Conservation (phyloP, 257 asterid species). For the Hygrophila difformis region DNA sequence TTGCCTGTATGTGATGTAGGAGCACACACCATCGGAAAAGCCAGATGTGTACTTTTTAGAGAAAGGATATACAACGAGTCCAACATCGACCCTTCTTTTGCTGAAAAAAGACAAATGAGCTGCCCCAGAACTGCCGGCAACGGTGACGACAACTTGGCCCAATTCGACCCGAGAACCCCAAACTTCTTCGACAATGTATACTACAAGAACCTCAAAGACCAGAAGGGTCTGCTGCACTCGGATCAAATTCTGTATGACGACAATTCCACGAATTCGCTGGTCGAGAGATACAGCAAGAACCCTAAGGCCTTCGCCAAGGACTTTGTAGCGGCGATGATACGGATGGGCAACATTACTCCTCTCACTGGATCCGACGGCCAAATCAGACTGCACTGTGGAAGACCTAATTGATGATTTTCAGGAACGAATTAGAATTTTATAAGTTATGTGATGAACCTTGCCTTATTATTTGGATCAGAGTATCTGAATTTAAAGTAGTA, state of each 20-base stretch:
- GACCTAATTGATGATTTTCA: slow-evolving; percentile 16
- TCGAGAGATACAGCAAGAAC: slow-evolving; percentile 18
- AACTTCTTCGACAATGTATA: slow-evolving; percentile 16
- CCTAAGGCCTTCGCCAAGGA: slow-evolving; percentile 16
- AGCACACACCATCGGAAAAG: slow-evolving; percentile 33
- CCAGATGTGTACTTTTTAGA: slow-evolving; percentile 27
- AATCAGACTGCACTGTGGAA: slow-evolving; percentile 25
- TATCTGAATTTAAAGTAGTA: too few species aligned
- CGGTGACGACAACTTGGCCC: slow-evolving; percentile 31
- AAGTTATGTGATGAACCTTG: too few species aligned
- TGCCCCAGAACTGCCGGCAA: slow-evolving; percentile 22
- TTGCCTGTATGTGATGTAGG: slow-evolving; percentile 11
- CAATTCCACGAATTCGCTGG: slow-evolving; percentile 23
- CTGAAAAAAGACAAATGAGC: slow-evolving; percentile 12
- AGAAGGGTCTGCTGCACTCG: slow-evolving; percentile 31
- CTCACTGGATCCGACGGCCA: slow-evolving; percentile 28
- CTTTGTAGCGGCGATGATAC: slow-evolving; percentile 27
- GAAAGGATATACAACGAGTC: slow-evolving; percentile 24
- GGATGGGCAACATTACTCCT: slow-evolving; percentile 26
- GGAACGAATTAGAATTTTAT: too few species aligned
- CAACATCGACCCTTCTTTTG: slow-evolving; percentile 25
- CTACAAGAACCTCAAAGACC: slow-evolving; percentile 14
- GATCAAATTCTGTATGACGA: slow-evolving; percentile 24
- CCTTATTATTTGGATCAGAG: too few species aligned
- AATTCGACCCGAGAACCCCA: slow-evolving; percentile 19